These are phyloP conservation scores for Crithidia fasciculata DNA, from an alignment of 208 protist genomes.

Conservation along the genomic window DNA sequence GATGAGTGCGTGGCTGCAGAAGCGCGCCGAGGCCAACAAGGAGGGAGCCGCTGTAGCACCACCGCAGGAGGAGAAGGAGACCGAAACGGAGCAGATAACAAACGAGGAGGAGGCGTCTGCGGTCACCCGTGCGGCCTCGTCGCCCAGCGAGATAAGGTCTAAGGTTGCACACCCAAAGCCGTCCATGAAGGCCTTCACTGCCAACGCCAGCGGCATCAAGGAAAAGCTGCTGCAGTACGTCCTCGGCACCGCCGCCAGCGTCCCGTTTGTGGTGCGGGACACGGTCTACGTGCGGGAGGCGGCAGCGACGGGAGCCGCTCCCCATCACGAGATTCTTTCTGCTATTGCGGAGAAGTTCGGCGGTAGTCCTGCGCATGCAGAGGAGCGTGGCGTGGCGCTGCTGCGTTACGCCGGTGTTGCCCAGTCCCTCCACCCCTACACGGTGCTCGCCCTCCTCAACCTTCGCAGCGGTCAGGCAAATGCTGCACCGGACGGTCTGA, in stretches of 20 bases:
- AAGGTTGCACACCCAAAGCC: not conserved
- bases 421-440: slow-evolving; percentile 73
- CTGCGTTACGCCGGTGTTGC: slow-evolving; percentile 66
- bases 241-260: not conserved
- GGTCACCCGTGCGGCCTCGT: no score
- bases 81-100: not conserved
- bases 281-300: slow-evolving; percentile 29
- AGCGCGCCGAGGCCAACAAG: not conserved
- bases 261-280: slow-evolving; percentile 32
- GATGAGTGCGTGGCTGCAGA: slow-evolving; percentile 19
- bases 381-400: slow-evolving; percentile 25
- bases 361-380: not conserved
- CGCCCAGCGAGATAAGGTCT: no score
- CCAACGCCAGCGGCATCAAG: slow-evolving; percentile 7
- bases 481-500: slow-evolving; percentile 14
- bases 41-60: not conserved
- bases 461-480: not conserved
- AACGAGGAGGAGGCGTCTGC: no score
- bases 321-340: slow-evolving; percentile 23
- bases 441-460: slow-evolving; percentile 46
- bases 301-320: not conserved
- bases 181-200: not conserved
- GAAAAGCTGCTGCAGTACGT: slow-evolving; percentile 26
- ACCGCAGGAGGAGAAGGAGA: not conserved
- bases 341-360: slow-evolving; percentile 14